Evolutionary conservation across 2,329 filamentous ascomycete species (phyloP).

Genomic region (Thielaviopsis cerberus): DNA sequence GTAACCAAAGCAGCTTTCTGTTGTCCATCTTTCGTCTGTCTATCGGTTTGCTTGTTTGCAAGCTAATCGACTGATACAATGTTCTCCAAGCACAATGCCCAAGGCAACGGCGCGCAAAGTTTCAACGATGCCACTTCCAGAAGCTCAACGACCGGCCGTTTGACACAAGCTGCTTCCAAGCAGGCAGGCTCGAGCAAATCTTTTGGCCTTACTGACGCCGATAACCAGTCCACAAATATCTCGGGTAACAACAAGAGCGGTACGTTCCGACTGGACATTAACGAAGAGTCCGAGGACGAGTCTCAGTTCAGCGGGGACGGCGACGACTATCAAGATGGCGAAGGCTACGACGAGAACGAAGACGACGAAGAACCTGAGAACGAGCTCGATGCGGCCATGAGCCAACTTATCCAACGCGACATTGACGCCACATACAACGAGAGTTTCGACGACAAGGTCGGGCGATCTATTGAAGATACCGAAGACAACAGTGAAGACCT

Average conservation of each 20-base stretch:
- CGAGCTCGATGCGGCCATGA: slow-evolving; percentile 15
- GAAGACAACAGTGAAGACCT: slow-evolving; percentile 28
- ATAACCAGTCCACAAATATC: background rate
- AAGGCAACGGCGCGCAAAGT: slow-evolving; percentile 14
- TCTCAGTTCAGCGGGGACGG: slow-evolving; percentile 15
- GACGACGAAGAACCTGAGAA: slow-evolving; percentile 18
- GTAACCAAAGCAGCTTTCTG: background rate
- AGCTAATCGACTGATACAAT: background rate
- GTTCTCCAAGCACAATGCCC: background rate
- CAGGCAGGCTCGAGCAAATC: slow-evolving; percentile 34
- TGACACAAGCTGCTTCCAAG: too few species aligned
- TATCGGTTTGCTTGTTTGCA: background rate
- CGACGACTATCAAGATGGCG: slow-evolving; percentile 22
- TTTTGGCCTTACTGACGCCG: slow-evolving; percentile 16
- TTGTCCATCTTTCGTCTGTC: background rate
- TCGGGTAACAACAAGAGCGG: slow-evolving; percentile 5
- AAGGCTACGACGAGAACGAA: slow-evolving; percentile 23
- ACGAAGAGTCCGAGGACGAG: slow-evolving; percentile 16
- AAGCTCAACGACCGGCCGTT: background rate
- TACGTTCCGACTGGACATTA: slow-evolving; percentile 15
- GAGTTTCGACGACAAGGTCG: slow-evolving; percentile 15
- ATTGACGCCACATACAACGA: slow-evolving; percentile 10
- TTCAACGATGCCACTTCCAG: background rate
- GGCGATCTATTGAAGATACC: slow-evolving; percentile 21
- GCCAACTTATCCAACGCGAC: slow-evolving; percentile 11